Evolutionary conservation across 1,284 basidiomycete species (phyloP).

Genomic region (Cronartium quercuum): DNA sequence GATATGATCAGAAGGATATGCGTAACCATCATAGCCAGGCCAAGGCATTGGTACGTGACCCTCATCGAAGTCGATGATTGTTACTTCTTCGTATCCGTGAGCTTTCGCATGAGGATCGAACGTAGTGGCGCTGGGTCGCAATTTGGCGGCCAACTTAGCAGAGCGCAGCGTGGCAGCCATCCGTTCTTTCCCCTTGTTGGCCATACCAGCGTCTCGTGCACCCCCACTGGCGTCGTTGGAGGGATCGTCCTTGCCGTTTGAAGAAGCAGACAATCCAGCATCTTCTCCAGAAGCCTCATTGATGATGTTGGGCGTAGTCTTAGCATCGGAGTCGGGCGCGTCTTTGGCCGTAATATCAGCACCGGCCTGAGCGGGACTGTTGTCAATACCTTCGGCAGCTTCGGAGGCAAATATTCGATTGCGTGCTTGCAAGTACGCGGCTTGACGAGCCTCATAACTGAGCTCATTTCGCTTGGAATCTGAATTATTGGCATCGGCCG

Average conservation of each 20-base stretch:
- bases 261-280: too few relatives aligned
- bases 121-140: constrained; percentile 26
- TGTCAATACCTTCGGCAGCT: background rate
- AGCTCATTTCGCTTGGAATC: constrained; percentile 16
- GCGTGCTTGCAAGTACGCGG: constrained; percentile 32
- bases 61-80: constrained; percentile 30
- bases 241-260: background rate
- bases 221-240: background rate
- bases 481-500: constrained; percentile 1
- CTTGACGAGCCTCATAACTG: constrained; percentile 31
- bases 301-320: background rate
- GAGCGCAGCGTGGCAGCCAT: background rate
- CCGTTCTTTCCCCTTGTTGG: background rate
- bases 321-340: background rate
- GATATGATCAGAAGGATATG: background rate
- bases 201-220: background rate
- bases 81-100: constrained; percentile 38
- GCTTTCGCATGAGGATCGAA: constrained; percentile 38
- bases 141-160: background rate
- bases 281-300: background rate
- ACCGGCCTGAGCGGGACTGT: too few relatives aligned
- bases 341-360: background rate
- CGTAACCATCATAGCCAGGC: background rate
- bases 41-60: background rate
- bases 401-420: constrained; percentile 34